phyloP scores from a whole-genome alignment of 345 rosid species.

The Carallia pectinifolia region DNA sequence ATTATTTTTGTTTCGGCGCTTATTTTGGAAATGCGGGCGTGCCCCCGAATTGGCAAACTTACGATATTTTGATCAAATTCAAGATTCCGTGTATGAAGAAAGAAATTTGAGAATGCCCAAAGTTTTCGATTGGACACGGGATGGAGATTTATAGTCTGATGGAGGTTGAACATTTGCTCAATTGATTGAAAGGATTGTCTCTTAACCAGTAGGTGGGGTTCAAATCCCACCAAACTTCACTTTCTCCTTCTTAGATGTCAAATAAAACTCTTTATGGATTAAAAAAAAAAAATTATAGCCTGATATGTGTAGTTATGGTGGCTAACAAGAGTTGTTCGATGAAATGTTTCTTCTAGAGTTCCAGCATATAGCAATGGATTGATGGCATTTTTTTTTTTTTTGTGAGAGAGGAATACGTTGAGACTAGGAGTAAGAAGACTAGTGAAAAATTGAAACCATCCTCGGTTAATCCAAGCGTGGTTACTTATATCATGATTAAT shows the following conservation, averaged over 20 bases:
- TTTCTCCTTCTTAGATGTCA: no score
- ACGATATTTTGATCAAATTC: conserved; percentile 70
- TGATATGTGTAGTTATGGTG: conserved; percentile 44
- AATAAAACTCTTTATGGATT: no score
- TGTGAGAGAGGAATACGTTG: conserved; percentile 40
- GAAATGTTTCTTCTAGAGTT: conserved; percentile 46
- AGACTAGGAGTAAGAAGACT: conserved; percentile 41
- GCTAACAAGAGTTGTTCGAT: conserved; percentile 67
- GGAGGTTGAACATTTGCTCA: background rate
- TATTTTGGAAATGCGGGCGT: conserved; percentile 48
- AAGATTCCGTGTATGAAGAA: conserved; percentile 63
- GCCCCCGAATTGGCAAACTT: conserved; percentile 71
- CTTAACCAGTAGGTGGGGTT: no score
- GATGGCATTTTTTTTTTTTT: conserved; percentile 50
- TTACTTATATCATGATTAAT: conserved; percentile 59
- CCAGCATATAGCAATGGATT: conserved; percentile 20
- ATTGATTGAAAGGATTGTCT: no score
- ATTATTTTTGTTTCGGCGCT: conserved; percentile 27
- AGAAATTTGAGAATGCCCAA: conserved; percentile 52
- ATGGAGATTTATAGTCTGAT: conserved; percentile 48
- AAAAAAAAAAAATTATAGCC: background rate
- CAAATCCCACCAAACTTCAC: no score
- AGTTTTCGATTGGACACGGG: conserved; percentile 60
- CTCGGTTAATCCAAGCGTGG: conserved; percentile 64
- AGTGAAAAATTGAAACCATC: conserved; percentile 59